Evolutionary conservation across 805 yeast species (phyloP).

Genomic region (Jamesozyma piceae): DNA sequence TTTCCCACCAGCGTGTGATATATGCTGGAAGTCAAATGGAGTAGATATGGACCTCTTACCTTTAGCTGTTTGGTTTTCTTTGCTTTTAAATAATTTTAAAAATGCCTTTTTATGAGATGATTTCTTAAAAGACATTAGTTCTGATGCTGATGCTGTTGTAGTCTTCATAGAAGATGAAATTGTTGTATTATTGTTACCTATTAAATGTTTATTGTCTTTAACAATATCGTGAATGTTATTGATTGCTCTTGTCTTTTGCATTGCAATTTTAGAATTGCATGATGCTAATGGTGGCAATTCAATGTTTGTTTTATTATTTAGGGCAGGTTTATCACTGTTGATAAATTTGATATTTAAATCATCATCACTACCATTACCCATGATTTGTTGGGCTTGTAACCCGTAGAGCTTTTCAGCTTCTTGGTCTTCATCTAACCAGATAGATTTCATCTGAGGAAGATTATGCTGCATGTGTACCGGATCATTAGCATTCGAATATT

Average conservation of each 20-base stretch:
- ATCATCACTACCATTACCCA: constrained; percentile 20
- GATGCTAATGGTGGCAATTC: constrained; percentile 29
- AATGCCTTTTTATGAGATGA: constrained; percentile 18
- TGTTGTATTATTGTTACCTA: too few relatives aligned
- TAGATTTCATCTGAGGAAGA: constrained; percentile 33
- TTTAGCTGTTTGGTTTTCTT: constrained; percentile 5
- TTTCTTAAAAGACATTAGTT: background rate
- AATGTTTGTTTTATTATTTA: constrained; percentile 30
- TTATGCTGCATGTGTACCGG: background rate
- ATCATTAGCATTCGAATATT: background rate
- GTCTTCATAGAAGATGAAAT: too few relatives aligned
- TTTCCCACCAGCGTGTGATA: constrained; percentile 32
- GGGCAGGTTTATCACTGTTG: constrained; percentile 30
- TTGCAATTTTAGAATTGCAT: background rate
- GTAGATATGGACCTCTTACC: constrained; percentile 23
- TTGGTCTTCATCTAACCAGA: constrained; percentile 36
- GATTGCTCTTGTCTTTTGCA: too few relatives aligned
- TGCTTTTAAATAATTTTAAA: constrained; percentile 26
- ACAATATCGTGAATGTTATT: too few relatives aligned
- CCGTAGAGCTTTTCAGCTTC: constrained; percentile 30
- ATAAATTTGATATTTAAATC: constrained; percentile 27
- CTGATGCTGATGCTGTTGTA: background rate
- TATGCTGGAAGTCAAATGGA: constrained; percentile 34
- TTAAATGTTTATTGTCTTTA: too few relatives aligned
- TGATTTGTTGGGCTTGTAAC: constrained; percentile 23